Base-by-base conservation (phyloP, 495 filamentous ascomycete species). In the Xylaria cubensis region DNA sequence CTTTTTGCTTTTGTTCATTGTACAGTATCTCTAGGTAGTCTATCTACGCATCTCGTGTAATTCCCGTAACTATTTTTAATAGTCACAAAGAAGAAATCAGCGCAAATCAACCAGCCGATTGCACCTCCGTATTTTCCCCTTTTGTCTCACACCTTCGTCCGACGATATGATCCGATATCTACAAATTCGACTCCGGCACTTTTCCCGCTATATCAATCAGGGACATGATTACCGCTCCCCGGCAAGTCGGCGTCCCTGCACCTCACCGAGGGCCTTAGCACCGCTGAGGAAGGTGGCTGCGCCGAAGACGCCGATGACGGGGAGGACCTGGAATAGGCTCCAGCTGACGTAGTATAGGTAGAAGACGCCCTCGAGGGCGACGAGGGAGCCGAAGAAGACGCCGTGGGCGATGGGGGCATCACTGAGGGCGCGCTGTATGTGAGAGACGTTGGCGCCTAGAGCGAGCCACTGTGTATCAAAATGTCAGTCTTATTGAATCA, bases 321-420 rank as follows among this genome's bases (percentile, higher is more conserved):
- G 94, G 50, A 99, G 87, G 36, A 88, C 88, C 84, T 97, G 92
- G 88, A 98, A 99, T 58, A 99, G 84, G 75, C 91, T 97, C 96
- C 95, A 98, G 74, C 83, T 91, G 41, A 88, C 92, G 80, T 98
- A 99, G 86, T 99, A 99, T 80, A 97, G 81, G 86, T 94, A 94
- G 84, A 98, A 98, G 74, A 97, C 89, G 9, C 88, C 92, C 81
- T 99, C 96, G 84, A 99, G 90, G 15, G 90, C 88, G 34, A 97
- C 46, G 71, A 99, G 89, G 10, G 93, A 96, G 51, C 90, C 91
- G 72, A 95, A 91, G 83, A 98, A 97, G 55, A 92, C 77, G 51
- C 88, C 84, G 77, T 98, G 94, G 10, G 94, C 88, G 26, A 97
- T 71, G 55, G 95, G 94, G 7, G 93, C 92, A 26, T 84, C 84